Conservation (phyloP, 2,329 filamentous ascomycete genomes). For the Pseudocercospora crystallina region DNA sequence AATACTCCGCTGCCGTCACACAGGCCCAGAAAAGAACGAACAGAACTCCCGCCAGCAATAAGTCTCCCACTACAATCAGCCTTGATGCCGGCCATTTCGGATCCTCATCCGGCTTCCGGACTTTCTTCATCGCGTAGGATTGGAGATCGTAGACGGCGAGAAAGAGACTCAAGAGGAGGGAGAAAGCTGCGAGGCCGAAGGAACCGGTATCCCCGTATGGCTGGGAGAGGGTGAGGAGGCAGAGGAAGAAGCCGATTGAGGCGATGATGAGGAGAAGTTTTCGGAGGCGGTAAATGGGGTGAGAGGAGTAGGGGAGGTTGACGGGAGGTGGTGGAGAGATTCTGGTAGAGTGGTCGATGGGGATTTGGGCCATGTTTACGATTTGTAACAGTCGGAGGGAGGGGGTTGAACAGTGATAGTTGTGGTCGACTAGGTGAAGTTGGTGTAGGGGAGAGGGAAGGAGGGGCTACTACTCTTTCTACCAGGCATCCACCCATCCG, state of each 20-base stretch:
- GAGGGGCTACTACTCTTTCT: too few relatives aligned
- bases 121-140: conserved; percentile 12
- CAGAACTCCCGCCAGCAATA: conserved; percentile 4
- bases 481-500: too few relatives aligned
- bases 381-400: too few relatives aligned
- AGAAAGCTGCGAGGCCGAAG: neutral
- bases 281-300: conserved; percentile 13
- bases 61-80: conserved; percentile 9
- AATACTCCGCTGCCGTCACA: neutral
- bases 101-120: conserved; percentile 8
- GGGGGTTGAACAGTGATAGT: too few relatives aligned
- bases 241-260: conserved; percentile 8
- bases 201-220: neutral
- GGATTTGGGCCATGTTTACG: too few relatives aligned
- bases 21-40: conserved; percentile 5
- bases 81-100: conserved; percentile 9
- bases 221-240: neutral
- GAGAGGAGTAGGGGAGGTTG: conserved; percentile 3
- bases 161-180: conserved; percentile 4
- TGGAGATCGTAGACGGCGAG: conserved; percentile 8
- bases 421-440: too few relatives aligned
- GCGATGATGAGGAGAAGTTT: conserved; percentile 11
- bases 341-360: too few relatives aligned
- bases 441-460: too few relatives aligned
- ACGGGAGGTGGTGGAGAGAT: too few relatives aligned